Evolutionary conservation across 2,329 filamentous ascomycete genomes (phyloP).

Genomic region (Bipolaris zeicola): DNA sequence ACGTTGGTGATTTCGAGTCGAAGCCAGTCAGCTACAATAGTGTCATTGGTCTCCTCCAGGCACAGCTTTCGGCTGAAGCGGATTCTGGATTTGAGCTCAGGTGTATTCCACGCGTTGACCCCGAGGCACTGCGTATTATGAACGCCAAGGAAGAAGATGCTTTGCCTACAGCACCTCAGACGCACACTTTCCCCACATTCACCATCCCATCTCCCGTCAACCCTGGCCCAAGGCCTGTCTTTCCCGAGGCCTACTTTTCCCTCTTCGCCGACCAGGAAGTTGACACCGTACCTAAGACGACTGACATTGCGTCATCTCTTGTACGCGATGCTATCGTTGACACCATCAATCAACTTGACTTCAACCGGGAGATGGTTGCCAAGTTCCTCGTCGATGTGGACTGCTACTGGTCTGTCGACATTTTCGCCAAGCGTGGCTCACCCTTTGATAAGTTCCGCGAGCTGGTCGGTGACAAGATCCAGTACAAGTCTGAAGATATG

Average conservation of each 20-base stretch:
- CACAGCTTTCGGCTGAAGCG: constrained; percentile 80
- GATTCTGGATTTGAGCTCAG: constrained; percentile 74
- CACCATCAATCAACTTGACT: constrained; percentile 92
- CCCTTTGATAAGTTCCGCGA: constrained; percentile 86
- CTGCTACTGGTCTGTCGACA: constrained; percentile 87
- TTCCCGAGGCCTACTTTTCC: constrained; percentile 92
- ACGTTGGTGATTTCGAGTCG: constrained; percentile 66
- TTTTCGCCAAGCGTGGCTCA: constrained; percentile 91
- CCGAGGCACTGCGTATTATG: constrained; percentile 57
- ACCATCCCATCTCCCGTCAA: constrained; percentile 75
- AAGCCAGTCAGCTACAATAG: constrained; percentile 70
- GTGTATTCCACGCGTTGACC: constrained; percentile 63
- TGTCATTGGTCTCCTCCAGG: constrained; percentile 80
- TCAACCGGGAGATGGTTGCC: constrained; percentile 85
- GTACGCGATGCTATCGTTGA: constrained; percentile 86
- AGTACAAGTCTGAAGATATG: constrained; percentile 98
- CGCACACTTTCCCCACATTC: constrained; percentile 79
- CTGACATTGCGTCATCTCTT: constrained; percentile 78
- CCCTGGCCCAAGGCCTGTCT: constrained; percentile 75
- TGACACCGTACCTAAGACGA: constrained; percentile 81
- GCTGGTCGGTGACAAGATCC: constrained; percentile 67
- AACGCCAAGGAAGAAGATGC: constrained; percentile 60
- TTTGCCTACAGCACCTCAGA: constrained; percentile 57
- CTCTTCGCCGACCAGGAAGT: constrained; percentile 88
- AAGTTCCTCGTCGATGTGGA: constrained; percentile 93